phyloP scores from a whole-genome alignment of 2,329 filamentous ascomycete genomes.

The Alternaria longipes region DNA sequence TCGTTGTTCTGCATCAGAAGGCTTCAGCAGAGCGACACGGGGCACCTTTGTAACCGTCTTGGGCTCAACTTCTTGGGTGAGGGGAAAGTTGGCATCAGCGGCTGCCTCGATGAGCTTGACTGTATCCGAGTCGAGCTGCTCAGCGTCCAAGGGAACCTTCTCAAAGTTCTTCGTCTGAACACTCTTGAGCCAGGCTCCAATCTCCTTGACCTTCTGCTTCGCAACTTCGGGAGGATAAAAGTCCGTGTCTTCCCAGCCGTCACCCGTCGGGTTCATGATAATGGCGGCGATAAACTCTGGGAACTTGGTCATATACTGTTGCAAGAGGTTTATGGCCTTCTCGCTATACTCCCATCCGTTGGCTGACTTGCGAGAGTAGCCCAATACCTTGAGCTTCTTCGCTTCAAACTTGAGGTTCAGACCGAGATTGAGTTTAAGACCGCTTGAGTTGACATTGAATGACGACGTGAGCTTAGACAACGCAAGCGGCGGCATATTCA shows the following conservation, averaged over 20 bases:
- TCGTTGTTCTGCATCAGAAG: constrained; percentile 93
- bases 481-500: constrained; percentile 84
- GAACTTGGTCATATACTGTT: constrained; percentile 91
- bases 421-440: constrained; percentile 85
- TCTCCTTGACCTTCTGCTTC: constrained; percentile 86
- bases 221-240: constrained; percentile 82
- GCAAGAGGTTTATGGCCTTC: constrained; percentile 80
- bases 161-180: constrained; percentile 93
- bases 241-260: constrained; percentile 83
- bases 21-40: constrained; percentile 86
- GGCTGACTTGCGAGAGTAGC: constrained; percentile 86
- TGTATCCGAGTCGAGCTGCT: constrained; percentile 91
- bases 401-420: constrained; percentile 97
- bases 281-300: constrained; percentile 95
- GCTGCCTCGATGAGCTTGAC: constrained; percentile 82
- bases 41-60: constrained; percentile 84
- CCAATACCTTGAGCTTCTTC: constrained; percentile 93
- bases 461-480: constrained; percentile 96
- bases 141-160: constrained; percentile 92
- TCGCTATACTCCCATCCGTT: constrained; percentile 96
- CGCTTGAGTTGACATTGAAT: constrained; percentile 84
- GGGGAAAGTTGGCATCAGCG: constrained; percentile 65
- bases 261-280: constrained; percentile 83
- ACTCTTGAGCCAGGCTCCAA: constrained; percentile 90
- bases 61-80: constrained; percentile 56